phyloP scores from a whole-genome alignment of 1,284 basidiomycete species.

The Rhodofomes roseus region DNA sequence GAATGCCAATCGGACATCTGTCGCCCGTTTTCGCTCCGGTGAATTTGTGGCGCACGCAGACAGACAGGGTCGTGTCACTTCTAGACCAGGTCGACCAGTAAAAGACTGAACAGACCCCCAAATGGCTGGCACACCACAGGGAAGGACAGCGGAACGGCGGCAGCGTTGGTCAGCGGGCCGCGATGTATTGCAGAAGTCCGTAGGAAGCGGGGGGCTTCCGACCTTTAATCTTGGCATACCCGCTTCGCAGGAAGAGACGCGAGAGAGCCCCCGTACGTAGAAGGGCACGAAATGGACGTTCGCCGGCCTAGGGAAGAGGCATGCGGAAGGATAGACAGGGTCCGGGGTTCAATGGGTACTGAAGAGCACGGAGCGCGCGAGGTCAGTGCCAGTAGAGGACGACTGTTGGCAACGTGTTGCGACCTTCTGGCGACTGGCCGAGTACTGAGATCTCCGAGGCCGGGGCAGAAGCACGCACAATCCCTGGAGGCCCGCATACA shows the following conservation, averaged over 20 bases:
- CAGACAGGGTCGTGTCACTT: background rate
- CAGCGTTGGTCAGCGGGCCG: background rate
- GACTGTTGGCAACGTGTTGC: background rate
- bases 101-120: background rate
- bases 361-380: background rate
- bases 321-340: too few species aligned
- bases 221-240: background rate
- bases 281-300: background rate
- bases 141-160: background rate
- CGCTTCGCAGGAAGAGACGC: background rate
- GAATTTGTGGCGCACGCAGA: background rate
- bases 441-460: too few species aligned
- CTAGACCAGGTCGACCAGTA: background rate
- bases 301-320: background rate
- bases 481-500: too few species aligned
- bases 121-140: background rate
- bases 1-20: background rate
- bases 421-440: too few species aligned
- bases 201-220: background rate
- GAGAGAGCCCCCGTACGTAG: background rate
- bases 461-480: too few species aligned
- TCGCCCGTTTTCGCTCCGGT: background rate
- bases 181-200: background rate
- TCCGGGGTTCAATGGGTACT: too few species aligned
- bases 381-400: background rate